Evolutionary conservation across 495 filamentous ascomycete species (phyloP).

Genomic region (Bacidia gigantensis): DNA sequence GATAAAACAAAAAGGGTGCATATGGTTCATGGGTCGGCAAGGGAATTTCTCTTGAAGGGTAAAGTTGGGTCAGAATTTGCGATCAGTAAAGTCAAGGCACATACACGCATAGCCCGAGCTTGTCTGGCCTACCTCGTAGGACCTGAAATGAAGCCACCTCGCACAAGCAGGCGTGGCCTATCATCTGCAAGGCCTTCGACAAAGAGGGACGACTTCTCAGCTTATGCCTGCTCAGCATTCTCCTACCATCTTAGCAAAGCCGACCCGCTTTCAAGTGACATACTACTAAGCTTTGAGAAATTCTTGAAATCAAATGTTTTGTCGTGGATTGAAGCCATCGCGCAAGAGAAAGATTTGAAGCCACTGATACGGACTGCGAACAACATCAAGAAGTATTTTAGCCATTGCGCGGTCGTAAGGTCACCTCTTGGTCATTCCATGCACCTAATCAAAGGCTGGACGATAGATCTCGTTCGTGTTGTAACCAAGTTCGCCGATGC

Average conservation of each 20-base stretch:
- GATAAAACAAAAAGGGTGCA: conserved; percentile 18
- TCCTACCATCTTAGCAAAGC: conserved; percentile 21
- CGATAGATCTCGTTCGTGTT: conserved; percentile 22
- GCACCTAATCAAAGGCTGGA: conserved; percentile 17
- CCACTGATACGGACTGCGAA: conserved; percentile 21
- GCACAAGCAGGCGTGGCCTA: conserved; percentile 7
- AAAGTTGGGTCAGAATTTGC: conserved; percentile 20
- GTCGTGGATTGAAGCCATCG: conserved; percentile 28
- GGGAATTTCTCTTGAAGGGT: conserved; percentile 19
- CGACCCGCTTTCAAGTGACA: conserved; percentile 1
- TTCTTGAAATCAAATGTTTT: conserved; percentile 25
- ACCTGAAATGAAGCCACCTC: conserved; percentile 20
- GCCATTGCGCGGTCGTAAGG: conserved; percentile 13
- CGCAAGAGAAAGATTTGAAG: conserved; percentile 17
- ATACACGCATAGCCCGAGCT: conserved; percentile 19
- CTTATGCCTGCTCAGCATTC: conserved; percentile 22
- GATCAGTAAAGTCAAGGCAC: conserved; percentile 16
- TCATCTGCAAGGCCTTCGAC: neutral
- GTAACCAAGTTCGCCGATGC: conserved; percentile 19
- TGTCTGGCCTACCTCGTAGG: conserved; percentile 22
- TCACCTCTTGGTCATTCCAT: conserved; percentile 16
- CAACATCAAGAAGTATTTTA: conserved; percentile 21
- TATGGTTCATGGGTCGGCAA: conserved; percentile 25
- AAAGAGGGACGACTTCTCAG: conserved; percentile 5
- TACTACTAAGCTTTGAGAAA: conserved; percentile 9